A percentile compares a stretch with the other conserved stretches of the same genome.
These are phyloP conservation scores for Russula dissimulans DNA, from an alignment of 768 basidiomycete species.

Conservation along the genomic window DNA sequence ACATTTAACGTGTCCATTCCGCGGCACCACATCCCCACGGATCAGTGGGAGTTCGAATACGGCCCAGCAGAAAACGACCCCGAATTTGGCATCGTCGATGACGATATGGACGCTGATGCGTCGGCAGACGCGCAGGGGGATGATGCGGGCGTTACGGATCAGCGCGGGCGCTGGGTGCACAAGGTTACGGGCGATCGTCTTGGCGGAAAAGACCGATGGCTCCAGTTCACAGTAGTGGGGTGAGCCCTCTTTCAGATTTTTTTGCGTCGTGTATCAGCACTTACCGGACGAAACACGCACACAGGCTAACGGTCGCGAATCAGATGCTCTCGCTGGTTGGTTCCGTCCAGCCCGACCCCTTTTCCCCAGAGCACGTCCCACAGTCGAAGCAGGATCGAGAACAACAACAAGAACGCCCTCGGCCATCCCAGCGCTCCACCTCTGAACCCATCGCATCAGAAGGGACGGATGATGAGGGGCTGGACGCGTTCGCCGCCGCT, in stretches of 20 bases:
- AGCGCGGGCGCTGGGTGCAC: conserved; percentile 73
- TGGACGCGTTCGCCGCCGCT: conserved; percentile 25
- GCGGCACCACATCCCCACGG: conserved; percentile 75
- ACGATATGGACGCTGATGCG: conserved; percentile 13
- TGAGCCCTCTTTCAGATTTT: conserved; percentile 29
- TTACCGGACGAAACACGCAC: neutral
- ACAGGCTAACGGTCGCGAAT: conserved; percentile 79
- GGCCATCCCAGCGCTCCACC: neutral
- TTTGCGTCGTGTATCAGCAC: neutral
- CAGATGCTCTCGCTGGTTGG: conserved; percentile 89
- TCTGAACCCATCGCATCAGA: conserved; percentile 8
- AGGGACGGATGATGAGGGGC: conserved; percentile 23
- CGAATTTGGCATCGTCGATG: conserved; percentile 41
- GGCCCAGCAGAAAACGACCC: conserved; percentile 76
- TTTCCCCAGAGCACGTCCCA: conserved; percentile 50
- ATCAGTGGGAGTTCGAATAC: conserved; percentile 80
- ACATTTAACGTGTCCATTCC: conserved; percentile 97
- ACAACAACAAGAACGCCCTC: conserved; percentile 12
- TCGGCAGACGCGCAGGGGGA: conserved; percentile 18
- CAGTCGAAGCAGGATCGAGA: conserved; percentile 23
- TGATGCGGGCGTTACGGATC: conserved; percentile 30
- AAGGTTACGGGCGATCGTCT: conserved; percentile 57
- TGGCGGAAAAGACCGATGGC: conserved; percentile 54
- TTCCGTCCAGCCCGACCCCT: conserved; percentile 69
- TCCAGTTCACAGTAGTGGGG: conserved; percentile 89